Conservation (phyloP, 305 asterid genomes). For the Petunia hybrid region DNA sequence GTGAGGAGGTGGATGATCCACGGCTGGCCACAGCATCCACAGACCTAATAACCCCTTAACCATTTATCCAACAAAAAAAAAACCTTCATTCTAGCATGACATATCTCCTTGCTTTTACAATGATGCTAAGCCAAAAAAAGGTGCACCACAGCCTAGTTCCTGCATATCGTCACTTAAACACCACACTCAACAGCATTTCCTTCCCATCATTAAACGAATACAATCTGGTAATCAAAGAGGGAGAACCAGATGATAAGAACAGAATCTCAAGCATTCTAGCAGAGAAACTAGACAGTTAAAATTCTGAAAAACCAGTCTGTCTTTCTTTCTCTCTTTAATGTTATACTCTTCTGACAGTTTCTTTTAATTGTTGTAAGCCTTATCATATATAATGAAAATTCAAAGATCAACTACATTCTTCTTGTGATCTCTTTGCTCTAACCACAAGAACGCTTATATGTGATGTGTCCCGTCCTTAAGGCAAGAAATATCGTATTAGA, state of each 20-base stretch:
- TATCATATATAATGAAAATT: conserved; percentile 20
- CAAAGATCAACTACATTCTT: background rate
- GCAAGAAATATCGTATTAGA: conserved; percentile 2
- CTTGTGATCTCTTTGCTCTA: background rate
- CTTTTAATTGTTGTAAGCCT: background rate
- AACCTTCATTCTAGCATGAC: background rate
- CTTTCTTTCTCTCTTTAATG: conserved; percentile 2
- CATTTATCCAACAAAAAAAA: background rate
- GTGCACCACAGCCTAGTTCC: background rate
- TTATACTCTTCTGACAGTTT: background rate
- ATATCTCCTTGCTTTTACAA: conserved; percentile 19
- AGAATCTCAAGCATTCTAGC: background rate
- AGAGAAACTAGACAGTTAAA: conserved; percentile 8
- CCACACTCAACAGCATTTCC: conserved; percentile 1
- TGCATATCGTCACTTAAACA: background rate
- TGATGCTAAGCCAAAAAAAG: conserved; percentile 20
- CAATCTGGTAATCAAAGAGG: conserved; percentile 11
- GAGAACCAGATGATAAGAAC: conserved; percentile 19
- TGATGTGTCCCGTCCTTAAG: background rate
- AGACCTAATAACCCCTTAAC: conserved; percentile 21
- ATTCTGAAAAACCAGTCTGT: background rate
- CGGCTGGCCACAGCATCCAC: background rate
- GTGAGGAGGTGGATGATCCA: conserved; percentile 23
- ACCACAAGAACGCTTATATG: background rate
- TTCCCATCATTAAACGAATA: conserved; percentile 12